Evolutionary conservation across 169 alveolate species (phyloP), one percentile per base, ranked within the genome.

Genomic region (Eimeria praecox): DNA sequence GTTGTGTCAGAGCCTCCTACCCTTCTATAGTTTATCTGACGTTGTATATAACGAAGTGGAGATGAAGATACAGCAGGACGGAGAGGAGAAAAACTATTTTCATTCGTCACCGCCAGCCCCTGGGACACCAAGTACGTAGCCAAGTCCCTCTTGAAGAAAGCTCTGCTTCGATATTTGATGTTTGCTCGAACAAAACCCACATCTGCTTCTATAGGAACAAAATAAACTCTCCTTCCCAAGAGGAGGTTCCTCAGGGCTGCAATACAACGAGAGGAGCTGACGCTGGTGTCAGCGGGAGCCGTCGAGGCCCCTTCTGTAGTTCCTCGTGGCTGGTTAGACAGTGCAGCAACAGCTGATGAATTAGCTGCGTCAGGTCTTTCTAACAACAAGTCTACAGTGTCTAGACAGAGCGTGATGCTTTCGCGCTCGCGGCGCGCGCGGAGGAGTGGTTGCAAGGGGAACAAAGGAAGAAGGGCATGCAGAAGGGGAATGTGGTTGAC

Each of bases 141-240:
- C 35, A 54, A 35, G 62, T 86, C 78, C n/a, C 24, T 86, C 24
- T 86, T 86, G 5, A 86, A 30, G 66, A 82, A 30, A 24, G 59
- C 16, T 1, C 38, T 8, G 59, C 38, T 46, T 5, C 92, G 38
- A 40, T 59, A 59, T 6, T 38, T 86, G 9, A 86, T 59, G 24
- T 86, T 35, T 0, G 78, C 80, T 18, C 92, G 38, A 16, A 86
- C 40, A 16, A 56, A 54, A 59, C 40, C 75, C 14, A 56, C 77
- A 20, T 85, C 92, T 59, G 62, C 75, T 44, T 86, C 92, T 35
- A 86, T 62, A 33, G 92, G 92, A 18, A 86, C 78, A 59, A 86
- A 86, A 20, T 56, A 86, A 4, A 86, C 78, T 40, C 78, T 86
- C 64, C 66, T 56, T 38, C 80, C 75, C 1, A 86, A 24, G 12